Conservation (phyloP, 176 grass and related monocot species). For the Typha latifolia region DNA sequence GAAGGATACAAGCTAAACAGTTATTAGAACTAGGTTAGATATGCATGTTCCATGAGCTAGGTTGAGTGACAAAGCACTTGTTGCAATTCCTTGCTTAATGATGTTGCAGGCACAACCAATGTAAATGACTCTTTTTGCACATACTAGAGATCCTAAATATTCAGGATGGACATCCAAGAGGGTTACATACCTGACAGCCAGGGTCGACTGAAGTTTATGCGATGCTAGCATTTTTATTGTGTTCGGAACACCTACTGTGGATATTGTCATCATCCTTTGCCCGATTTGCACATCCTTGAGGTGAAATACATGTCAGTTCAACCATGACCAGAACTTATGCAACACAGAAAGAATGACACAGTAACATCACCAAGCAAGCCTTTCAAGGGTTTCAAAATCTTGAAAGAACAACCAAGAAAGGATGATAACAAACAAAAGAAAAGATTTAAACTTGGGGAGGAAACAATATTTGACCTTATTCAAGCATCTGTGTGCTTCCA, state of each 20-base stretch:
- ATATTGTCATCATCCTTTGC: conserved; percentile 99
- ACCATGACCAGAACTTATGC: background rate
- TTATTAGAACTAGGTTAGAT: background rate
- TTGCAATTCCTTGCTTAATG: too few relatives aligned
- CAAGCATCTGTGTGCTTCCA: conserved; percentile 69
- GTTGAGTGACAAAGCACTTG: too few relatives aligned
- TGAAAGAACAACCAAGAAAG: too few relatives aligned
- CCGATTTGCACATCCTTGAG: conserved; percentile 81
- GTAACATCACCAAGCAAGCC: too few relatives aligned
- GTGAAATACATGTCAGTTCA: background rate
- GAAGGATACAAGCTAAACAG: conserved; percentile 5
- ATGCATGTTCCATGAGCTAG: too few relatives aligned
- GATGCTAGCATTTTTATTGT: conserved; percentile 77
- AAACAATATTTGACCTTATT: conserved; percentile 48
- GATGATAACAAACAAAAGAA: too few relatives aligned
- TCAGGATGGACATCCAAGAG: background rate
- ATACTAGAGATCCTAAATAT: too few relatives aligned
- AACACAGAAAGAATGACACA: too few relatives aligned
- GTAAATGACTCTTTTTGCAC: too few relatives aligned
- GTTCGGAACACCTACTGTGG: conserved; percentile 92
- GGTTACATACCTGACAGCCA: conserved; percentile 63
- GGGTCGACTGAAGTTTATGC: conserved; percentile 88
- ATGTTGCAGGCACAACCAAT: too few relatives aligned
- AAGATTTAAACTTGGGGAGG: too few relatives aligned
- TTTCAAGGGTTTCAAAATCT: too few relatives aligned